phyloP scores from a whole-genome alignment of 371 early-diverging fungal species.

The Entomophthora muscae region DNA sequence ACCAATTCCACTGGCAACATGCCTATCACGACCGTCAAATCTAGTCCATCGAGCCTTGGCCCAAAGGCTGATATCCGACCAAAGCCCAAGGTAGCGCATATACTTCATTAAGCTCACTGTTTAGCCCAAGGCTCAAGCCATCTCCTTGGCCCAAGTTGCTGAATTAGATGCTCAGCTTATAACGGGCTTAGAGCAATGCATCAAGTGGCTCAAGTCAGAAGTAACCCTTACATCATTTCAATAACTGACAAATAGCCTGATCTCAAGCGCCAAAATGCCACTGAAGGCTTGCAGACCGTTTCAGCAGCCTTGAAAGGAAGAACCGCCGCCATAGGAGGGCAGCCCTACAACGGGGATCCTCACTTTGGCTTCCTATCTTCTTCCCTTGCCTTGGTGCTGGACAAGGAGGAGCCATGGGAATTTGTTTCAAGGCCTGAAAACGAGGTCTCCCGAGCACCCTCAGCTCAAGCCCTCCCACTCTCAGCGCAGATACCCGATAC shows the following conservation, averaged over 20 bases:
- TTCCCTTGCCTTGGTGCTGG: neutral
- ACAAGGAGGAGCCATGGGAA: neutral
- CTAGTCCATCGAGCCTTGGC: neutral
- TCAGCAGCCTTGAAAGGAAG: neutral
- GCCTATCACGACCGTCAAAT: neutral
- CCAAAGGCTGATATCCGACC: too few species aligned
- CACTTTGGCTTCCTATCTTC: neutral
- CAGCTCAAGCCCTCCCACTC: neutral
- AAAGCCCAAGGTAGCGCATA: too few species aligned
- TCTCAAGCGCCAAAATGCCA: neutral
- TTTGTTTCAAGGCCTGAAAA: neutral
- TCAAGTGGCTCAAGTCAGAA: neutral
- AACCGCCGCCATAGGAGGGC: neutral
- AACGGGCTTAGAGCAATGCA: neutral
- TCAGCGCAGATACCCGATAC: neutral
- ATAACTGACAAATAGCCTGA: neutral
- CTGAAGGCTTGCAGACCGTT: neutral
- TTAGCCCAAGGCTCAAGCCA: neutral
- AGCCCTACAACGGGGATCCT: neutral
- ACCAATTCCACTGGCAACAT: constrained; percentile 1
- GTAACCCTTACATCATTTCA: neutral
- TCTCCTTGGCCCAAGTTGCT: neutral
- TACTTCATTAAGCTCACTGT: too few species aligned
- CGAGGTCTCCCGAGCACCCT: neutral
- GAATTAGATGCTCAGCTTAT: neutral